These are phyloP conservation scores for Botrytis hyacinthi DNA, from an alignment of 2,329 filamentous ascomycete genomes.

Conservation along the genomic window DNA sequence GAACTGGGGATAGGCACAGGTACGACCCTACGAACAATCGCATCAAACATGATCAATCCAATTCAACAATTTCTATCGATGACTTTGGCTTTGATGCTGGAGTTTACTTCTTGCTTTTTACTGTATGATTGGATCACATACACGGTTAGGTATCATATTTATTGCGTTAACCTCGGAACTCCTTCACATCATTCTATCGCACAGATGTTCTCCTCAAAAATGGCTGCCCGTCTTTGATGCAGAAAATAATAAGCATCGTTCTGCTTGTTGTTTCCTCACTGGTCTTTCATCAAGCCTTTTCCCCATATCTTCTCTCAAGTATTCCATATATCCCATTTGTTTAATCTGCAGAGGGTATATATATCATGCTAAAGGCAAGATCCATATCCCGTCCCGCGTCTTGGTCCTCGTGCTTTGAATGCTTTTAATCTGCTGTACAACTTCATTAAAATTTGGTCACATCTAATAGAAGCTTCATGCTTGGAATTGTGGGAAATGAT, in stretches of 20 bases:
- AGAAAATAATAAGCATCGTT: neutral
- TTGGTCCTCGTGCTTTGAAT: neutral
- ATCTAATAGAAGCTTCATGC: neutral
- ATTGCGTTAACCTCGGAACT: neutral
- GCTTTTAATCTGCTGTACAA: neutral
- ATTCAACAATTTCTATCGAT: neutral
- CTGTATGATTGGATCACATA: neutral
- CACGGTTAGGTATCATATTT: neutral
- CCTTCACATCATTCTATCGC: neutral
- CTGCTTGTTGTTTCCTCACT: neutral
- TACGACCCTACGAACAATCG: neutral
- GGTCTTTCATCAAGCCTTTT: neutral
- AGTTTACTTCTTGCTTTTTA: neutral
- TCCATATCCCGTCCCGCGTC: neutral
- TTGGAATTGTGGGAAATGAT: neutral
- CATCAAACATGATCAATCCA: neutral
- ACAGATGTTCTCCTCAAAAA: neutral
- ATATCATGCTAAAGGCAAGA: neutral
- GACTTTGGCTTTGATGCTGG: neutral
- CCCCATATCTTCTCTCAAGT: neutral
- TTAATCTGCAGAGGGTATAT: neutral
- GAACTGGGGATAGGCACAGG: constrained; percentile 10
- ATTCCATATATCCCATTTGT: neutral
- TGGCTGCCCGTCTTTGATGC: neutral
- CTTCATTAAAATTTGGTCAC: neutral